These are phyloP conservation scores for Solanum aculeatissimum DNA, from an alignment of 305 asterid genomes.

Conservation along the genomic window DNA sequence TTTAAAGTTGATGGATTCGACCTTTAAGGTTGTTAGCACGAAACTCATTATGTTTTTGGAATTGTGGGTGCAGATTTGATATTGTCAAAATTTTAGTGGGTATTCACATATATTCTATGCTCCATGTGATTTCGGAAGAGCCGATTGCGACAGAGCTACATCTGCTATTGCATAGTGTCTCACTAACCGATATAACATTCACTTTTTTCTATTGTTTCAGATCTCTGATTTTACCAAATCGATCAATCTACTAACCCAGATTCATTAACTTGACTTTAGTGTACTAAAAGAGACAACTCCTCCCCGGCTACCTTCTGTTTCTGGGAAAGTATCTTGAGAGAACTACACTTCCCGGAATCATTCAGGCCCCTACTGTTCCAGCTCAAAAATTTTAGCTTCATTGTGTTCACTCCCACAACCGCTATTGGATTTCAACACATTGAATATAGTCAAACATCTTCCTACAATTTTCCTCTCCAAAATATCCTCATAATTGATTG, in stretches of 20 bases:
- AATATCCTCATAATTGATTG: neutral
- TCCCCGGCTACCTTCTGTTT: neutral
- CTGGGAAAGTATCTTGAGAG: neutral
- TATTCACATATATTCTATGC: neutral
- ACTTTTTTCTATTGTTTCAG: neutral
- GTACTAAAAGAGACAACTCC: neutral
- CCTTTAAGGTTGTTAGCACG: neutral
- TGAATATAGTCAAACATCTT: neutral
- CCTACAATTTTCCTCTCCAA: neutral
- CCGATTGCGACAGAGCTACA: neutral
- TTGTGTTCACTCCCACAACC: neutral
- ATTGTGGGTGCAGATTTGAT: neutral
- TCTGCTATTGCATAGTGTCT: neutral
- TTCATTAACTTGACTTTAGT: neutral
- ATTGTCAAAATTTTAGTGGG: neutral
- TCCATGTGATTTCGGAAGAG: neutral
- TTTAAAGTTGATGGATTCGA: neutral
- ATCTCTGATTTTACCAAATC: neutral
- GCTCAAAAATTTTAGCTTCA: neutral
- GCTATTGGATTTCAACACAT: neutral
- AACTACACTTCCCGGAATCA: neutral
- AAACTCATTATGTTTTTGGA: neutral
- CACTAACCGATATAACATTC: neutral
- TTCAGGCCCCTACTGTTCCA: neutral
- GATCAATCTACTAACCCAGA: neutral